Percentiles rank a stretch among this genome's conserved stretches.
Evolutionary conservation across 2,329 filamentous ascomycete genomes (phyloP).

Genomic region (Epicoccum sorghinum): DNA sequence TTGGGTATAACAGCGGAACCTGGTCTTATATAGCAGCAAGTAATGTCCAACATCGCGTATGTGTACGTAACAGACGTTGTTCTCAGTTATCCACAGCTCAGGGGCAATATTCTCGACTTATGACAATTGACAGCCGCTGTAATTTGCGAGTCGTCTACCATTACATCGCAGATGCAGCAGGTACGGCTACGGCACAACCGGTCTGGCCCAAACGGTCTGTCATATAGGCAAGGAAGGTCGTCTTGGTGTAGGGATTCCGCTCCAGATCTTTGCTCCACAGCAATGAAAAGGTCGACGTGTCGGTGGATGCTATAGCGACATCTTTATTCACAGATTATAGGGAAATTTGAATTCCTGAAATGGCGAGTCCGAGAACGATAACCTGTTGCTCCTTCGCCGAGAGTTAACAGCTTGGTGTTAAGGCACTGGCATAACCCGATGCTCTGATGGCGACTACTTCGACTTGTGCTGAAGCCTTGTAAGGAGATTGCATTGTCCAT

Average conservation of each 20-base stretch:
- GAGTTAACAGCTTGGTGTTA: no score
- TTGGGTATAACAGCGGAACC: slow-evolving; percentile 1
- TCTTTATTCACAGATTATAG: not conserved
- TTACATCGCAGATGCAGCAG: not conserved
- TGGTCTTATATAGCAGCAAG: not conserved
- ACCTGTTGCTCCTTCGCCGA: no score
- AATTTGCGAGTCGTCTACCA: not conserved
- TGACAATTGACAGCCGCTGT: not conserved
- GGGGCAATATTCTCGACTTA: slow-evolving; percentile 1
- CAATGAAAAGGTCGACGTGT: not conserved
- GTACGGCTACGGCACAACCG: no score
- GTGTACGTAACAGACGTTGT: not conserved
- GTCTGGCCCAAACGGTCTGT: not conserved
- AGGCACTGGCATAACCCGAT: no score
- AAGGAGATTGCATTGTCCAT: no score
- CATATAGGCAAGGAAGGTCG: not conserved
- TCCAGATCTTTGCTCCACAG: not conserved
- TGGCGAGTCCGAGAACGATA: no score
- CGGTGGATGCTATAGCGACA: not conserved
- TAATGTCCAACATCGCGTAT: slow-evolving; percentile 9
- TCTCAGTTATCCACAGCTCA: slow-evolving; percentile 8
- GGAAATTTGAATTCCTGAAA: no score
- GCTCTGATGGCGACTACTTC: no score
- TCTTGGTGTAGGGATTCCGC: not conserved
- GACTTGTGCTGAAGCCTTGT: no score